Conservation (phyloP, 768 basidiomycete genomes). For the Calocybe indica region DNA sequence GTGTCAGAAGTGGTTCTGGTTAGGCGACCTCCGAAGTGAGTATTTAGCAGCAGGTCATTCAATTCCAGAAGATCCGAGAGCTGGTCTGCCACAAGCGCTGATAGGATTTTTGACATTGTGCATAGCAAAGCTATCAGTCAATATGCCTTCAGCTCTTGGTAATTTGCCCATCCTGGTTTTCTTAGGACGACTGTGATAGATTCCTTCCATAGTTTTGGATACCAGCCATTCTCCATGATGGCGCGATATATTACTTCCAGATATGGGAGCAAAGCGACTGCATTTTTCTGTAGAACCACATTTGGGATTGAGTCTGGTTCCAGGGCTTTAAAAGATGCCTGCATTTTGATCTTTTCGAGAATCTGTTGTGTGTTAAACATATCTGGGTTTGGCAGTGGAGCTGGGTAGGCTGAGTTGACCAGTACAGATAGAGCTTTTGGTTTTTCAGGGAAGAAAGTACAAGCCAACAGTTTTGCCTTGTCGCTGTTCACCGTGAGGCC, state of each 20-base stretch:
- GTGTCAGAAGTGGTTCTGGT: conserved; percentile 23
- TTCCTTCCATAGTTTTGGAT: conserved; percentile 18
- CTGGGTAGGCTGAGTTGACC: too few relatives aligned
- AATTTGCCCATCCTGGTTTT: conserved; percentile 30
- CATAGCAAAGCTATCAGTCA: conserved; percentile 26
- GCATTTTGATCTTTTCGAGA: conserved; percentile 17
- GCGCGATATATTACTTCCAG: conserved; percentile 22
- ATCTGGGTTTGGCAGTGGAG: too few relatives aligned
- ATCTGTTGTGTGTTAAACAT: conserved; percentile 4
- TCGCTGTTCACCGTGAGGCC: conserved; percentile 3
- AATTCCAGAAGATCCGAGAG: conserved; percentile 8
- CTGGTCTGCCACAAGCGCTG: conserved; percentile 13
- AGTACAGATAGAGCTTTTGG: too few relatives aligned
- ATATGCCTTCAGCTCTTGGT: conserved; percentile 23
- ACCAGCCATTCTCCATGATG: conserved; percentile 15
- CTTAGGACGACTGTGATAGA: conserved; percentile 21
- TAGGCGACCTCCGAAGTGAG: conserved; percentile 23
- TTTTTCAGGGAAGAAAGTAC: too few relatives aligned
- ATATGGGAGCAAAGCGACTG: conserved; percentile 15
- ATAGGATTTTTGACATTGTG: conserved; percentile 12
- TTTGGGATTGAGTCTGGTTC: conserved; percentile 22
- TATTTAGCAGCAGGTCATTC: conserved; percentile 10
- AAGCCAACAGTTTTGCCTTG: too few relatives aligned
- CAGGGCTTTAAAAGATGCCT: conserved; percentile 28
- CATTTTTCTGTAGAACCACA: conserved; percentile 19